A percentile compares a stretch with the other conserved stretches of the same genome.
Evolutionary conservation across 2,329 filamentous ascomycete genomes (phyloP).

Genomic region (Colletotrichum sp.): DNA sequence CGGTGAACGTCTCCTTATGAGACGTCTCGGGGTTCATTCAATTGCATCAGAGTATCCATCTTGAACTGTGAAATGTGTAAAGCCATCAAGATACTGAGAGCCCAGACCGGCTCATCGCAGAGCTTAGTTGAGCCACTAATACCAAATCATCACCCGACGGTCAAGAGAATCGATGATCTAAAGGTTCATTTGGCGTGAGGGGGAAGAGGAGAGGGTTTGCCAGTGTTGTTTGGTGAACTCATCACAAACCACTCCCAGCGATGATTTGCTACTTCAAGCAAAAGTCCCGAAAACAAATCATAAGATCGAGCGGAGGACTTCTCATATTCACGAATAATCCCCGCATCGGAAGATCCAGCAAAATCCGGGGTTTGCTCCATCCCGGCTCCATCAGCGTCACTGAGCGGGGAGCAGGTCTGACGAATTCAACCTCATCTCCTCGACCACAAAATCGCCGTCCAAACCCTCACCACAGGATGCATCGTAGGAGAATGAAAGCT

Average conservation of each 20-base stretch:
- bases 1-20: too few species aligned
- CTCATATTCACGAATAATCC: rapidly evolving
- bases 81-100: too few species aligned
- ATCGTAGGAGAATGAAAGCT: background rate
- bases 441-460: rapidly evolving
- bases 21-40: too few species aligned
- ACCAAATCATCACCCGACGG: background rate
- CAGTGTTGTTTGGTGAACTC: background rate
- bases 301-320: background rate
- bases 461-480: background rate
- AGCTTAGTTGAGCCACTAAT: too few species aligned
- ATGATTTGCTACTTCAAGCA: background rate
- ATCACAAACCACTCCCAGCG: background rate
- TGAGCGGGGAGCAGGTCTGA: background rate
- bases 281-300: background rate
- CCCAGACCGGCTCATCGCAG: too few species aligned
- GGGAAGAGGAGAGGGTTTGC: too few species aligned
- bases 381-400: background rate
- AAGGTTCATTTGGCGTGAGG: rapidly evolving
- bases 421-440: background rate
- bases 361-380: background rate
- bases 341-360: background rate
- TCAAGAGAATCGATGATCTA: background rate
- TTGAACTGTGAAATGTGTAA: background rate
- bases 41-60: too few species aligned